Evolutionary conservation across 805 yeast genomes (phyloP).

Genomic region (Suhomyces sp.): DNA sequence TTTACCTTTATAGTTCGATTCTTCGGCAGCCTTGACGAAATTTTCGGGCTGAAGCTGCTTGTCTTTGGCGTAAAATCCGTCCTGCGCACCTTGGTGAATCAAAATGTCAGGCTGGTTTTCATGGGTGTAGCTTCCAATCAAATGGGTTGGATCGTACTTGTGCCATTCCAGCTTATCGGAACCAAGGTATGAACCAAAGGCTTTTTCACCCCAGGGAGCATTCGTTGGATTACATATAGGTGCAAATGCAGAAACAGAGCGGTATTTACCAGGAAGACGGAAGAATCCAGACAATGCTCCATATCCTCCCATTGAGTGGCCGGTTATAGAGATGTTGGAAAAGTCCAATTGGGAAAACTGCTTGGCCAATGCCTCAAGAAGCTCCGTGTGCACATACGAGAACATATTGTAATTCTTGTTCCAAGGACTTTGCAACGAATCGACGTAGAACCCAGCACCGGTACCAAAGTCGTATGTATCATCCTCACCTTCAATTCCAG

Average conservation of each 20-base stretch:
- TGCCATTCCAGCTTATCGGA: constrained; percentile 58
- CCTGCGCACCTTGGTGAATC: constrained; percentile 80
- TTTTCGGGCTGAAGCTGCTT: constrained; percentile 74
- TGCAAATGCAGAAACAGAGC: constrained; percentile 83
- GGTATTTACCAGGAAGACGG: constrained; percentile 67
- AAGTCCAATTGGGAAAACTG: constrained; percentile 55
- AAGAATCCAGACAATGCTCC: constrained; percentile 77
- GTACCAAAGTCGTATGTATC: constrained; percentile 89
- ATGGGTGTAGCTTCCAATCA: constrained; percentile 50
- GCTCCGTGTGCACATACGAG: constrained; percentile 72
- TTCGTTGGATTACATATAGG: constrained; percentile 81
- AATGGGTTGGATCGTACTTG: constrained; percentile 79
- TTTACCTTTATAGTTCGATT: constrained; percentile 55
- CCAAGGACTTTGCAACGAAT: constrained; percentile 77
- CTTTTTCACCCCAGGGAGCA: constrained; percentile 87
- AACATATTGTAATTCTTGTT: constrained; percentile 77
- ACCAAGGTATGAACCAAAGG: constrained; percentile 77
- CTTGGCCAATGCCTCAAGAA: constrained; percentile 50
- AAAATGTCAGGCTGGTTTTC: constrained; percentile 56
- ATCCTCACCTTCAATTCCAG: constrained; percentile 70
- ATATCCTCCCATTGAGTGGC: constrained; percentile 98
- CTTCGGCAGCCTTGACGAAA: constrained; percentile 58
- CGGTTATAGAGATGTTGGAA: constrained; percentile 70
- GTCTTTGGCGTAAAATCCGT: constrained; percentile 61
- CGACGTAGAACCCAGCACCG: constrained; percentile 93